Conservation (phyloP, 805 yeast genomes). For the Danielia reshetovae region DNA sequence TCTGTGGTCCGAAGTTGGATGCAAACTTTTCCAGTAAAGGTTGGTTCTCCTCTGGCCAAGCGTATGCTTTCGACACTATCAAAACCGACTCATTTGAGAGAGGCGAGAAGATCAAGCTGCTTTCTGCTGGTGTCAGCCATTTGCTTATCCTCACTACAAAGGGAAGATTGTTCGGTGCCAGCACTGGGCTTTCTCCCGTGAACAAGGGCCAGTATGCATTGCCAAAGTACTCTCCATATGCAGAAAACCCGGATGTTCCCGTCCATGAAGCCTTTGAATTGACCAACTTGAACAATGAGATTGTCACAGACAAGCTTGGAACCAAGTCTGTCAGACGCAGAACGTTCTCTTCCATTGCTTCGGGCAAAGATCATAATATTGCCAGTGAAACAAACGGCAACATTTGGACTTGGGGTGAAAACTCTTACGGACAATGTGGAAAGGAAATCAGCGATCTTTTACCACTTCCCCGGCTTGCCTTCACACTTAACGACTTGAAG, state of each 20-base stretch:
- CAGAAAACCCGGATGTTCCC: conserved; percentile 43
- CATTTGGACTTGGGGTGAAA: conserved; percentile 84
- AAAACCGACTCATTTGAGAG: conserved; percentile 6
- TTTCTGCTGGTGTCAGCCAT: conserved; percentile 65
- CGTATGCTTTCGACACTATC: conserved; percentile 4
- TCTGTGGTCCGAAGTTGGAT: conserved; percentile 26
- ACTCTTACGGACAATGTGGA: conserved; percentile 82
- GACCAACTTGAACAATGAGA: conserved; percentile 49
- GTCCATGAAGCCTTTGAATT: conserved; percentile 42
- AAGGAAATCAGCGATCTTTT: conserved; percentile 57
- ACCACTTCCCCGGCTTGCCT: conserved; percentile 59
- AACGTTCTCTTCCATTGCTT: conserved; percentile 54
- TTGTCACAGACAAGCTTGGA: conserved; percentile 18
- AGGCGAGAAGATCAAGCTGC: conserved; percentile 40
- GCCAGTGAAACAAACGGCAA: conserved; percentile 65
- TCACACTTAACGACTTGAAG: conserved; percentile 35
- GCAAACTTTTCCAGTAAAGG: conserved; percentile 1
- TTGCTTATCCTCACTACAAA: conserved; percentile 55
- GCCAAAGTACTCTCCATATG: conserved; percentile 66
- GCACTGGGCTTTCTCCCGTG: conserved; percentile 38
- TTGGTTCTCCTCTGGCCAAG: conserved; percentile 5
- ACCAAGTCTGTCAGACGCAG: conserved; percentile 37
- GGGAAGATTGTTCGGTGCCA: conserved; percentile 60
- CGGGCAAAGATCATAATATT: conserved; percentile 71
- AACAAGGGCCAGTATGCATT: conserved; percentile 81